A percentile compares a stretch with the other conserved stretches of the same genome.
Conservation (phyloP, 2,329 filamentous ascomycete species). For the Penicillium brasilianum region DNA sequence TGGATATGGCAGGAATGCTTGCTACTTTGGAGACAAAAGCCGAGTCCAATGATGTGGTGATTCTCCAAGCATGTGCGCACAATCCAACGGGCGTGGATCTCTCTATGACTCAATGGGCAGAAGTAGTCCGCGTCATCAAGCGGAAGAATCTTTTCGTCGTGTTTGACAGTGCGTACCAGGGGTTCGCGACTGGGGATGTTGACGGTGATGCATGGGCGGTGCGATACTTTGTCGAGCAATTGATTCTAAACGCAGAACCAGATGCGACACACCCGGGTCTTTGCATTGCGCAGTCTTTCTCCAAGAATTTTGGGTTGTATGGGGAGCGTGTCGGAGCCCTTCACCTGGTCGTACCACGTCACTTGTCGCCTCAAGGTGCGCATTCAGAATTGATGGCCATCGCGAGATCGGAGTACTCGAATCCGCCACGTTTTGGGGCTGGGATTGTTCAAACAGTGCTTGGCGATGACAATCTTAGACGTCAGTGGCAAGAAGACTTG, state of each 20-base stretch:
- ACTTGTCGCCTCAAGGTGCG: slow-evolving; percentile 79
- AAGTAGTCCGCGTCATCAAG: slow-evolving; percentile 75
- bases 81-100: slow-evolving; percentile 92
- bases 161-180: slow-evolving; percentile 96
- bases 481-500: slow-evolving; percentile 24
- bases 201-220: slow-evolving; percentile 83
- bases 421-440: slow-evolving; percentile 24
- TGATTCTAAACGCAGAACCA: not conserved
- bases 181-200: slow-evolving; percentile 89
- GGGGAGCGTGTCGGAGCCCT: slow-evolving; percentile 92
- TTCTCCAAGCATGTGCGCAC: slow-evolving; percentile 81
- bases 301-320: slow-evolving; percentile 71
- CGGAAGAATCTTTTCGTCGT: slow-evolving; percentile 88
- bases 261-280: slow-evolving; percentile 6
- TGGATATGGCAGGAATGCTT: slow-evolving; percentile 61
- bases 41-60: slow-evolving; percentile 69
- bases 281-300: slow-evolving; percentile 28
- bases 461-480: slow-evolving; percentile 6
- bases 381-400: slow-evolving; percentile 50
- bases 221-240: slow-evolving; percentile 76
- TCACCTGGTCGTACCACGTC: slow-evolving; percentile 69
- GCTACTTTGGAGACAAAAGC: slow-evolving; percentile 83
- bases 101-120: slow-evolving; percentile 82
- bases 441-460: slow-evolving; percentile 28
- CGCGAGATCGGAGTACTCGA: slow-evolving; percentile 27